Percentiles rank a stretch among this genome's conserved stretches.
These are phyloP conservation scores for Neurospora sp. DNA, from an alignment of 2,329 filamentous ascomycete species.

Conservation along the genomic window DNA sequence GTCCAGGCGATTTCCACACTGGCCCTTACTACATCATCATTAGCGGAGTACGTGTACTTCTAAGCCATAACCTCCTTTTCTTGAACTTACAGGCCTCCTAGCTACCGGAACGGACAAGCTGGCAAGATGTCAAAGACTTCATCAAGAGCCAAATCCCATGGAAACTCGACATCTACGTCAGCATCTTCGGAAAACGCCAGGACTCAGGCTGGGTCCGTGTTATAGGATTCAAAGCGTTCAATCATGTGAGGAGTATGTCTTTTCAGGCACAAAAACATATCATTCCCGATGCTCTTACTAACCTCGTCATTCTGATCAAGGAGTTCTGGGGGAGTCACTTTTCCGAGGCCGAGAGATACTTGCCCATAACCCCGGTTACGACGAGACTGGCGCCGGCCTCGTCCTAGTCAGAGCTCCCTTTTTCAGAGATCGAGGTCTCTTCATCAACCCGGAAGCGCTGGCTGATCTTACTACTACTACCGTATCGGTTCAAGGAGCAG, in stretches of 20 bases:
- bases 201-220: constrained; percentile 7
- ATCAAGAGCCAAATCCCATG: background rate
- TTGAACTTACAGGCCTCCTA: background rate
- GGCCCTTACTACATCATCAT: constrained; percentile 5
- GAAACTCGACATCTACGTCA: constrained; percentile 3
- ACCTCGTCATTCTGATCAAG: background rate
- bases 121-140: constrained; percentile 3
- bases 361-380: background rate
- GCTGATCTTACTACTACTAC: background rate
- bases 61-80: background rate
- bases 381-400: background rate
- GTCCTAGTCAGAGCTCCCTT: background rate
- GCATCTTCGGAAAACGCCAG: background rate
- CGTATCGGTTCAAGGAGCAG: background rate
- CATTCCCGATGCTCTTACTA: background rate
- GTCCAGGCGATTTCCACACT: background rate
- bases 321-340: background rate
- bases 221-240: constrained; percentile 1
- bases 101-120: constrained; percentile 1
- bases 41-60: background rate
- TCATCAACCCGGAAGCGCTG: background rate
- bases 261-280: background rate
- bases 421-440: background rate
- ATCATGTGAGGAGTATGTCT: constrained; percentile 2
- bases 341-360: background rate